Conservation (phyloP, 306 rosid genomes). For the Ceratonia siliqua region DNA sequence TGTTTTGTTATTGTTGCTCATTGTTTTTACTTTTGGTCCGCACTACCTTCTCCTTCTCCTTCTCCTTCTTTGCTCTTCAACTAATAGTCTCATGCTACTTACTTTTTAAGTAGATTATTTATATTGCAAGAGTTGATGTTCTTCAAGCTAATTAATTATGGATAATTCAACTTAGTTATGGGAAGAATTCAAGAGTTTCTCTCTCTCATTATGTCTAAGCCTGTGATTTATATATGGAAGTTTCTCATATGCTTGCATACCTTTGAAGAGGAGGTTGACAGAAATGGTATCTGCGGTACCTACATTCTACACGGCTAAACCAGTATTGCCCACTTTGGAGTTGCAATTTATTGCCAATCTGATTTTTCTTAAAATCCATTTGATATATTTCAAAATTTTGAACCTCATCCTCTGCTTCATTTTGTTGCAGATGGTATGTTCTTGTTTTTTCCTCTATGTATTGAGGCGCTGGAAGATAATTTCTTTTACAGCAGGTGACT, state of each 20-base stretch:
- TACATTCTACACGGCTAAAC: too few species aligned
- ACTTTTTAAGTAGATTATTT: background rate
- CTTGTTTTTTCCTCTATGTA: constrained; percentile 64
- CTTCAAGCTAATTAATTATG: background rate
- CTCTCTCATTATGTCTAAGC: too few species aligned
- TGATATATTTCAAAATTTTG: constrained; percentile 1
- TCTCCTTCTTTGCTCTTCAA: background rate
- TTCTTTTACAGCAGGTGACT: constrained; percentile 61
- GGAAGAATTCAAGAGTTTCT: background rate
- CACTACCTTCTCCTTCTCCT: background rate
- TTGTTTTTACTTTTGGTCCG: background rate
- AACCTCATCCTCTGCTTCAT: constrained; percentile 1
- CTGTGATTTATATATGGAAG: background rate
- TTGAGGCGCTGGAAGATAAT: constrained; percentile 67
- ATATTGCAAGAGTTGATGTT: background rate
- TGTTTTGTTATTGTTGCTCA: background rate
- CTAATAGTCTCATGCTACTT: background rate
- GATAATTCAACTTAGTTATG: constrained; percentile 10
- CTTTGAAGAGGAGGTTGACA: background rate
- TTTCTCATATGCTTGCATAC: constrained; percentile 5
- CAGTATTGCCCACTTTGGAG: background rate
- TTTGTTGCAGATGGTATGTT: constrained; percentile 71
- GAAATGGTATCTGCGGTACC: background rate
- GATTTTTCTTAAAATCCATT: constrained; percentile 4
- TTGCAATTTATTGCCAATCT: constrained; percentile 24